phyloP scores from a whole-genome alignment of 345 rosid genomes.

The Kandelia obovata region DNA sequence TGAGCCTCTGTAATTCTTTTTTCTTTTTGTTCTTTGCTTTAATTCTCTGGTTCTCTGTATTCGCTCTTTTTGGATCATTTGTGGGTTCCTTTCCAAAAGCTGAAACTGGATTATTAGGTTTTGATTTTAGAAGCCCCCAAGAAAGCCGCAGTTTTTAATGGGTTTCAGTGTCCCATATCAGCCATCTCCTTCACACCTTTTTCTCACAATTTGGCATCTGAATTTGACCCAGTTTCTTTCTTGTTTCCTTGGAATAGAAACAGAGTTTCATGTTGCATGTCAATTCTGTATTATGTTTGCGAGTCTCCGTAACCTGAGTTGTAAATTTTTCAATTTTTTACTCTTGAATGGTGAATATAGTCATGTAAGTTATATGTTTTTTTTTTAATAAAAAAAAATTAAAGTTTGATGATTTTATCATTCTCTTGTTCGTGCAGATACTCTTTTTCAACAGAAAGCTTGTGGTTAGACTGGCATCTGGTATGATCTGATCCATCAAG shows the following conservation, averaged over 20 bases:
- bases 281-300: not conserved
- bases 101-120: not conserved
- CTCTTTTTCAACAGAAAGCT: not conserved
- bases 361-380: not conserved
- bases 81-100: not conserved
- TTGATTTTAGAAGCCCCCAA: not conserved
- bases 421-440: slow-evolving; percentile 7
- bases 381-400: not conserved
- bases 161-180: not conserved
- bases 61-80: not conserved
- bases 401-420: slow-evolving; percentile 2
- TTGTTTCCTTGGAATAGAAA: not conserved
- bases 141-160: not conserved
- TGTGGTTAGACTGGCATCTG: not conserved
- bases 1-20: not conserved
- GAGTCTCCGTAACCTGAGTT: not conserved
- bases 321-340: not conserved
- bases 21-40: not conserved
- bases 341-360: not conserved
- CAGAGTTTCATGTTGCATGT: not conserved
- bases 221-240: not conserved
- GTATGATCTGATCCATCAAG: not conserved
- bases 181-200: not conserved
- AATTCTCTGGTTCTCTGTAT: not conserved
- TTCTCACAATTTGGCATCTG: not conserved